These are phyloP conservation scores for Bipolaris cookei DNA, from an alignment of 2,329 filamentous ascomycete genomes.

Conservation along the genomic window DNA sequence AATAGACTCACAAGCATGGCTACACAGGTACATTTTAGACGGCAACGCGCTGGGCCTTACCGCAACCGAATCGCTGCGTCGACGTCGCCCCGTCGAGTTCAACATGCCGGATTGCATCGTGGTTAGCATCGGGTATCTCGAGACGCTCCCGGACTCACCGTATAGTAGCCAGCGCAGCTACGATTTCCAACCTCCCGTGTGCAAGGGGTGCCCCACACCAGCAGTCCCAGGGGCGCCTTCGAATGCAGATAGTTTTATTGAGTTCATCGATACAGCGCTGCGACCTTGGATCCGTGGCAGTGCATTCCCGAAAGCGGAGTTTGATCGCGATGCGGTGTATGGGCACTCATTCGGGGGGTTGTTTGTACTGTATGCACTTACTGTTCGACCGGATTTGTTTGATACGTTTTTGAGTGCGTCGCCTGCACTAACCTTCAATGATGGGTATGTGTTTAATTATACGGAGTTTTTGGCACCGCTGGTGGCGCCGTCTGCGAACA, in stretches of 20 bases:
- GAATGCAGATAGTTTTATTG: slow-evolving; percentile 55
- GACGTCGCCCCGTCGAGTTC: slow-evolving; percentile 41
- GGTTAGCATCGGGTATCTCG: slow-evolving; percentile 41
- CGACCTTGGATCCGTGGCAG: slow-evolving; percentile 43
- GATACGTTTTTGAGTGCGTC: slow-evolving; percentile 56
- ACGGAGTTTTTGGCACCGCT: slow-evolving; percentile 32
- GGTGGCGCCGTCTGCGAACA: not conserved
- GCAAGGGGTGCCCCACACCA: slow-evolving; percentile 35
- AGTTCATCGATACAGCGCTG: slow-evolving; percentile 52
- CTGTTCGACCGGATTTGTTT: slow-evolving; percentile 52
- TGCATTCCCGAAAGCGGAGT: slow-evolving; percentile 41
- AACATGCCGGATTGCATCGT: slow-evolving; percentile 39
- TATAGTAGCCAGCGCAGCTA: slow-evolving; percentile 34
- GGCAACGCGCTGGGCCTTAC: slow-evolving; percentile 40
- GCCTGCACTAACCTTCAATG: slow-evolving; percentile 58
- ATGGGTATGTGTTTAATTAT: slow-evolving; percentile 48
- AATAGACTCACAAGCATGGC: slow-evolving; percentile 12
- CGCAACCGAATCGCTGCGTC: slow-evolving; percentile 40
- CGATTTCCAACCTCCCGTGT: slow-evolving; percentile 43
- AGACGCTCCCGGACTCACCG: slow-evolving; percentile 38
- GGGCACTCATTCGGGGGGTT: slow-evolving; percentile 60
- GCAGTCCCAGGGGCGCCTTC: slow-evolving; percentile 46
- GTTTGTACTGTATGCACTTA: slow-evolving; percentile 56
- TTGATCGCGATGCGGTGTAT: slow-evolving; percentile 53
- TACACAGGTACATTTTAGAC: slow-evolving; percentile 40